These are phyloP conservation scores for Emericellopsis atlantica DNA, from an alignment of 2,329 filamentous ascomycete species.

Conservation along the genomic window DNA sequence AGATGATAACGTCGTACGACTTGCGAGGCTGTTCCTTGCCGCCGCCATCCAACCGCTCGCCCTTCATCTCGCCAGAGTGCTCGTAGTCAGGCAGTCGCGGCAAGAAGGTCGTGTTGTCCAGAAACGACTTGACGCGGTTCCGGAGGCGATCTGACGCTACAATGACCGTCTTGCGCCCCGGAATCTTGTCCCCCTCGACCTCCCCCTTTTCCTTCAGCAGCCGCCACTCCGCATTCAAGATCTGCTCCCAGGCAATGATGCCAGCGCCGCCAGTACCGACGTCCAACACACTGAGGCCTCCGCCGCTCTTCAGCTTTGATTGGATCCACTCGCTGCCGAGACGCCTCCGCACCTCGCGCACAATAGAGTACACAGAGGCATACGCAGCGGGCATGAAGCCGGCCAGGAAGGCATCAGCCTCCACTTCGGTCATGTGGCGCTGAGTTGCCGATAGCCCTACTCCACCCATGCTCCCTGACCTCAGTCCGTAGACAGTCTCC, in stretches of 20 bases:
- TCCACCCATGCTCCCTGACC: slow-evolving; percentile 46
- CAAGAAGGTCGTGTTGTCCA: slow-evolving; percentile 85
- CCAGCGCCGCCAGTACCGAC: slow-evolving; percentile 63
- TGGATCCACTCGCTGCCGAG: slow-evolving; percentile 61
- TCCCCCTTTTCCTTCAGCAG: slow-evolving; percentile 43
- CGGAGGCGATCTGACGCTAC: slow-evolving; percentile 65
- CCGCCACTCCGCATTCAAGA: slow-evolving; percentile 73
- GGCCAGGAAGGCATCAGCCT: slow-evolving; percentile 61
- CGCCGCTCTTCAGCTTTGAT: slow-evolving; percentile 42
- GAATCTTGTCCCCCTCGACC: slow-evolving; percentile 28
- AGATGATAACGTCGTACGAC: slow-evolving; percentile 80
- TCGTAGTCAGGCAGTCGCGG: slow-evolving; percentile 83
- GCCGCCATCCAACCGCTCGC: slow-evolving; percentile 46
- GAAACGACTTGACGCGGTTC: slow-evolving; percentile 59
- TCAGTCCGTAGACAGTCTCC: slow-evolving; percentile 51
- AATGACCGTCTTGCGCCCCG: slow-evolving; percentile 69
- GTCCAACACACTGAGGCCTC: slow-evolving; percentile 56
- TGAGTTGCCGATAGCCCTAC: slow-evolving; percentile 53
- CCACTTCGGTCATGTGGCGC: slow-evolving; percentile 58
- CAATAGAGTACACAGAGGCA: slow-evolving; percentile 49
- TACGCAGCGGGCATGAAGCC: slow-evolving; percentile 60
- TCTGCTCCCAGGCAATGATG: slow-evolving; percentile 62
- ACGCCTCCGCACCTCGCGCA: slow-evolving; percentile 64
- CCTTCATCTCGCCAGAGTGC: slow-evolving; percentile 47
- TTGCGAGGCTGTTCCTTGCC: slow-evolving; percentile 50